Evolutionary conservation across 2,329 filamentous ascomycete species (phyloP), one percentile per base, ranked within the genome.

Genomic region (Xylariaceae sp.): DNA sequence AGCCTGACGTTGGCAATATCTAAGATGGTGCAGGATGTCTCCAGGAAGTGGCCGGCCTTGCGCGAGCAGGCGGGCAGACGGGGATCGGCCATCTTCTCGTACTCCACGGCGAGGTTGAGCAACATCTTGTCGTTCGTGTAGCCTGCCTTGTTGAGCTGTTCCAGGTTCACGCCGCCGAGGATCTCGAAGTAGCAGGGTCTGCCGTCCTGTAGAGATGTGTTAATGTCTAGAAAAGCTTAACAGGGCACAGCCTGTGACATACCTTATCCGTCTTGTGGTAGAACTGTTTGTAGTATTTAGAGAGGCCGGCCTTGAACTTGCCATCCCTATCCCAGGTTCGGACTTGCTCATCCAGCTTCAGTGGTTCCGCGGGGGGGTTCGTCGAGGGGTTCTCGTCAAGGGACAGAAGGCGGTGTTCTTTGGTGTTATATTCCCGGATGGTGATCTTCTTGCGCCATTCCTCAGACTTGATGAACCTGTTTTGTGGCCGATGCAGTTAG

Each of bases 1-100:
- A 97, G 69, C 43, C 87, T 87, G 16, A 98, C 89, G 47, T 89
- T 89, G 73, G 95, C 95, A 64, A 96, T 76, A 67, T 98, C 92
- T 83, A 97, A 92, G 68, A 98, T 88, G 50, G 86, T 90, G 81
- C 92, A 97, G 73, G 88, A 96, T 16, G 92, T 98, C 73, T 98
- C 92, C 57, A 96, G 83, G 41, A 98, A 81, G 59, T 83, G 78
- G 56, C 86, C 88, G 16, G 83, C 73, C 69, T 95, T 94, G 66
- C 90, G 88, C 40, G 88, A 95, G 76, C 88, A 96, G 52, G 92
- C 90, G 36, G 92, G 92, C 40, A 98, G 78, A 52, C 92, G 85
- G 11, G 89, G 89, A 66, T 97, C 90, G 52, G 87, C 77, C 53
- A 97, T 76, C 65, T 90, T 94, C 73, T 98, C 92, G 71, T 98